Evolutionary conservation across 108 stramenopile genomes (phyloP), one percentile per base, ranked within the genome.

Genomic region (Aurantiochytrium sp.): DNA sequence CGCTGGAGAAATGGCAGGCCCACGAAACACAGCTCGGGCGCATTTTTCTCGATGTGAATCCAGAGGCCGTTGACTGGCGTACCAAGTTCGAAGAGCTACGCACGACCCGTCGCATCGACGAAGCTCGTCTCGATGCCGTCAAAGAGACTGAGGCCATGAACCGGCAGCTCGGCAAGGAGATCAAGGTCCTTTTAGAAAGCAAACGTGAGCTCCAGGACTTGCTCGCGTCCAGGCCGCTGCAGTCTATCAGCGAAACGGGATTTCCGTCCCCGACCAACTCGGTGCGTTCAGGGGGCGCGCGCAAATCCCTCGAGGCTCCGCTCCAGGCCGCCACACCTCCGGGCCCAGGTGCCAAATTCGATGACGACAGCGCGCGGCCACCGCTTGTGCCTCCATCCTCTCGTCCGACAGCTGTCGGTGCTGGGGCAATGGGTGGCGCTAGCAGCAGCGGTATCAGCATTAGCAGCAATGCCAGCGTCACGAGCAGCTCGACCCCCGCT

Each of bases 41-140:
- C 23, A 53, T 53, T 18, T 53, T 83, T 45, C 45, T 53, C 51
- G 45, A 47, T 8, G 49, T 53, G 6, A 83, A 83, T 23, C 49
- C 76, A 45, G 76, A 83, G 45, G 76, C 76, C 49, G 76, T 83
- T 16, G 76, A 83, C n/a, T 83, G 76, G 76, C 76, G 76, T 16
- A 83, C 76, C 19, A 83, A 53, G 51, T 83, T 53, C 3, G 76
- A 83, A 4, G 76, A 83, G 51, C 25, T 53, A 16, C 76, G 45
- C n/a, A 83, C 45, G 4, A n/a, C 49, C 18, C 45, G 49, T 6
- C 76, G 23, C 12, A 47, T 83, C 23, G 76, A 83, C 51, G 76
- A 83, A 2, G 51, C 76, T 12, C 76, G 51, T 6, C 6, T 53
- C 8, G 51, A 83, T 14, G 51, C 49, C 3, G 25, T 83, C 49